These are phyloP conservation scores for Gamarada debralockiae DNA, from an alignment of 495 filamentous ascomycete species.

Conservation along the genomic window DNA sequence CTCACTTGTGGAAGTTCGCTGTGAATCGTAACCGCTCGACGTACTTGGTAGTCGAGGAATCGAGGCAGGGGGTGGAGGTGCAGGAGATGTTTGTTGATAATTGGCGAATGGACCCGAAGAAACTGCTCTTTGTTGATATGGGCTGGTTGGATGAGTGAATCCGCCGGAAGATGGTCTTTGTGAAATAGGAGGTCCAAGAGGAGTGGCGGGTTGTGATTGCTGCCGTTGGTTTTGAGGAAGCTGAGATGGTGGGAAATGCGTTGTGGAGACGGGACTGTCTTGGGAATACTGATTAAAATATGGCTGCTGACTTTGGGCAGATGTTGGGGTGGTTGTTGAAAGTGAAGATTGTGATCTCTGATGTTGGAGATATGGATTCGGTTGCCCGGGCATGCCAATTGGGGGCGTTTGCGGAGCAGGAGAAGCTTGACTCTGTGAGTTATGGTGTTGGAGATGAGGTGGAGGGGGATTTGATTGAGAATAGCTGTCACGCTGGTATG, in stretches of 20 bases:
- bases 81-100: slow-evolving; percentile 36
- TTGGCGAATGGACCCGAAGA: slow-evolving; percentile 28
- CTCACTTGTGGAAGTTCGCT: slow-evolving; percentile 22
- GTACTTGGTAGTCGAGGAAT: slow-evolving; percentile 37
- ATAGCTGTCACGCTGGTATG: slow-evolving; percentile 37
- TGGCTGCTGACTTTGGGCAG: slow-evolving; percentile 46
- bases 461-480: slow-evolving; percentile 30
- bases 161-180: slow-evolving; percentile 36
- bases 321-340: slow-evolving; percentile 54
- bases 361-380: slow-evolving; percentile 35
- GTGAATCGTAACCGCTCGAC: slow-evolving; percentile 29
- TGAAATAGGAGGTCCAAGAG: slow-evolving; percentile 45
- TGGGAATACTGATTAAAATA: slow-evolving; percentile 46
- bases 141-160: slow-evolving; percentile 47
- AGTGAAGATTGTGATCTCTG: slow-evolving; percentile 45
- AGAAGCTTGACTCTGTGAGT: slow-evolving; percentile 24
- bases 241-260: slow-evolving; percentile 37
- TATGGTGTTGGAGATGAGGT: slow-evolving; percentile 39
- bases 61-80: slow-evolving; percentile 25
- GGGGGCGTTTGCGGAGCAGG: slow-evolving; percentile 49
- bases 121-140: slow-evolving; percentile 46
- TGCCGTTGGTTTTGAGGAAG: slow-evolving; percentile 35
- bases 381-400: slow-evolving; percentile 39
- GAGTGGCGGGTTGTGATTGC: slow-evolving; percentile 52
- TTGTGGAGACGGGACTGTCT: slow-evolving; percentile 48